Conservation (phyloP, 2,329 filamentous ascomycete species). For the Didymella segeticola region DNA sequence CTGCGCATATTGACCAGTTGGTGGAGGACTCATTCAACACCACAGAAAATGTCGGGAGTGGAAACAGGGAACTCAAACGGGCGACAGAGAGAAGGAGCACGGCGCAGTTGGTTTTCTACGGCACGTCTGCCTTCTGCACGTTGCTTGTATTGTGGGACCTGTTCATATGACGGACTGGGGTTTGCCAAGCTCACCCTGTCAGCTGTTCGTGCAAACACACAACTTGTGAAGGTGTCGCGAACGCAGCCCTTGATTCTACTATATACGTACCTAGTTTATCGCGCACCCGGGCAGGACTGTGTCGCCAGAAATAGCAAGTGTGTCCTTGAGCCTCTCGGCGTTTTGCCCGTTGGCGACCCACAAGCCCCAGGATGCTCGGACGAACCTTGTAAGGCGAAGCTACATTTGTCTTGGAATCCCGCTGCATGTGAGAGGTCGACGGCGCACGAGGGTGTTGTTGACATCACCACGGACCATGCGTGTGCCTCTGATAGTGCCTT, state of each 20-base stretch:
- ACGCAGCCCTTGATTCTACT: too few relatives aligned
- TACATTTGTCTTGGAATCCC: constrained; percentile 8
- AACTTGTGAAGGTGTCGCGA: constrained; percentile 19
- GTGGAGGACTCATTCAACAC: constrained; percentile 83
- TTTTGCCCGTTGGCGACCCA: constrained; percentile 25
- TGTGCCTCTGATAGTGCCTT: background rate
- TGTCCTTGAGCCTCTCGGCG: constrained; percentile 23
- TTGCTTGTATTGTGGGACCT: constrained; percentile 58
- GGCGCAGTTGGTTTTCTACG: constrained; percentile 57
- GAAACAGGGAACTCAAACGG: constrained; percentile 89
- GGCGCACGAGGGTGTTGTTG: constrained; percentile 16
- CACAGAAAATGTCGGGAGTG: constrained; percentile 83
- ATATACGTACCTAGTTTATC: constrained; percentile 16
- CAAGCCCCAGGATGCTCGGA: constrained; percentile 17
- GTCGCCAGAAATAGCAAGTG: constrained; percentile 27
- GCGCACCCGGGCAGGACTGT: constrained; percentile 21
- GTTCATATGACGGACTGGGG: constrained; percentile 49
- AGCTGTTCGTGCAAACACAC: constrained; percentile 12
- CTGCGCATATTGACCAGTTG: constrained; percentile 86
- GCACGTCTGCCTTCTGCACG: constrained; percentile 54
- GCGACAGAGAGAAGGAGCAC: constrained; percentile 66
- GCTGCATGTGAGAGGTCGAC: constrained; percentile 34
- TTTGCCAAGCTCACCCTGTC: background rate
- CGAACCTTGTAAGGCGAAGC: constrained; percentile 7
- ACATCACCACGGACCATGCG: constrained; percentile 26